Percentiles rank a stretch among this genome's conserved stretches.
phyloP scores from a whole-genome alignment of 2,329 filamentous ascomycete species.

The Colletotrichum sojae region DNA sequence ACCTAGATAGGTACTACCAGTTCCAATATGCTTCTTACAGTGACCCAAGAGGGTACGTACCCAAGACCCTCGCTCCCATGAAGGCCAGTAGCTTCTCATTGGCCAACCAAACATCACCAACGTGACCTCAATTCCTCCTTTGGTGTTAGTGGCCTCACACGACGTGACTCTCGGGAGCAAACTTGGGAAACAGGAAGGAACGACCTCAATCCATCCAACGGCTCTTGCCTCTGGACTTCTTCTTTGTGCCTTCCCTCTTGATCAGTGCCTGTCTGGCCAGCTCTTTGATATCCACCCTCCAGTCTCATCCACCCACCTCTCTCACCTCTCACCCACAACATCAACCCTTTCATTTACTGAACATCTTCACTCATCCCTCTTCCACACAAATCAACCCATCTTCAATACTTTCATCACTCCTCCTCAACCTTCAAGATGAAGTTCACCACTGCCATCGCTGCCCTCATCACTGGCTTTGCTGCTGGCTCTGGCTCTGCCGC shows the following conservation, averaged over 20 bases:
- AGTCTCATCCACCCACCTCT: neutral
- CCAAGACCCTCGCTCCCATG: no score
- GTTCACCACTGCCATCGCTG: slow-evolving; percentile 7
- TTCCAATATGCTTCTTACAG: no score
- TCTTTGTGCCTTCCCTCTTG: neutral
- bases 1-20: no score
- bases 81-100: neutral
- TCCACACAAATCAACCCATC: neutral
- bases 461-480: slow-evolving; percentile 6
- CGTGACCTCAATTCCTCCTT: neutral
- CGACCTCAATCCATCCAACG: neutral
- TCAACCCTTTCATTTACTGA: neutral
- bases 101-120: neutral
- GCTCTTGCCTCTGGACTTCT: no score
- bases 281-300: neutral
- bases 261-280: neutral
- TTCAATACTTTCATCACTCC: no score
- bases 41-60: no score
- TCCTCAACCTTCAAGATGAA: slow-evolving; percentile 27
- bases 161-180: neutral
- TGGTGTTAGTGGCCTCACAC: neutral
- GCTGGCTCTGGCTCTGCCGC: neutral
- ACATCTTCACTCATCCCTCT: neutral
- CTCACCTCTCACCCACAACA: neutral
- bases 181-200: neutral